Conservation (phyloP, 352 stramenopile genomes). For the Blastocystis hominis region DNA sequence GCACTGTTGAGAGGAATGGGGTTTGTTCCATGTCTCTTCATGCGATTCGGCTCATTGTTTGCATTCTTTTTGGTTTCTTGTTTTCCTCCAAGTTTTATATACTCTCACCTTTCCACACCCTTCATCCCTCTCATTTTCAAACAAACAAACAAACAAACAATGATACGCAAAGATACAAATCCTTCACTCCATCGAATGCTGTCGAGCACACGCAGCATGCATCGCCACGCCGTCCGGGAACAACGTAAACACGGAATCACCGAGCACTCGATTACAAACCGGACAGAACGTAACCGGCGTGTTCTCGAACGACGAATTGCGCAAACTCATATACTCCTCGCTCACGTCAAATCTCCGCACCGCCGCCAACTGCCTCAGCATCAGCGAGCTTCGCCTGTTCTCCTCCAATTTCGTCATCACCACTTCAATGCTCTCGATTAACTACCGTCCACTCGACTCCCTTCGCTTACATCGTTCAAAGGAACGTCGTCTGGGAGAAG, state of each 20-base stretch:
- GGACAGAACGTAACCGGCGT: background rate
- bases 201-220: background rate
- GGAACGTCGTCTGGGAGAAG: background rate
- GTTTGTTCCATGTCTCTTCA: too few relatives aligned
- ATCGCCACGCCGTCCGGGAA: background rate
- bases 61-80: too few relatives aligned
- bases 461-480: background rate
- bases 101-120: too few relatives aligned
- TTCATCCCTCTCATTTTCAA: too few relatives aligned
- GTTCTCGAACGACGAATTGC: background rate
- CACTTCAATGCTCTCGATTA: background rate
- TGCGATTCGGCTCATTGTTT: too few relatives aligned
- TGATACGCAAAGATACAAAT: too few relatives aligned
- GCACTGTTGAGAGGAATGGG: too few relatives aligned
- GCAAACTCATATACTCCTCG: slow-evolving; percentile 1
- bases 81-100: too few relatives aligned
- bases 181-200: background rate
- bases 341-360: background rate
- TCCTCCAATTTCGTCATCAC: background rate
- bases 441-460: background rate
- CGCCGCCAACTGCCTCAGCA: background rate
- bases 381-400: background rate
- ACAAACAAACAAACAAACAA: too few relatives aligned
- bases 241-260: slow-evolving; percentile 13
- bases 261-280: background rate